Conservation (phyloP, 805 yeast species). For the Cyberlindnera galapagoensis region DNA sequence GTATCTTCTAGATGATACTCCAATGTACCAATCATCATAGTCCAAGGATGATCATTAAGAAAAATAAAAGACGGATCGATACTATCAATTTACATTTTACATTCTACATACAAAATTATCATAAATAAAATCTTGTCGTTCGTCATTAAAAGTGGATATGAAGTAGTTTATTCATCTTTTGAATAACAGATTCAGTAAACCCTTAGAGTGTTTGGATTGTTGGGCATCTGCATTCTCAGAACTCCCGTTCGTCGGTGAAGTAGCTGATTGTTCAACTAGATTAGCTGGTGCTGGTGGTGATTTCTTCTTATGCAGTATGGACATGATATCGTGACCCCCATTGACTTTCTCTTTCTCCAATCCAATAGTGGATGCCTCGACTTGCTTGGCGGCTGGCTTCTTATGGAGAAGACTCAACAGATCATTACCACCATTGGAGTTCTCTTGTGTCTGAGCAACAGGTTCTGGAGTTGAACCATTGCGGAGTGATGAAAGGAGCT, state of each 20-base stretch:
- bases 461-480: too few species aligned
- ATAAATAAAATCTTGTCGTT: too few species aligned
- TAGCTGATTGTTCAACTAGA: slow-evolving; percentile 8
- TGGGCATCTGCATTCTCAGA: neutral
- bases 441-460: neutral
- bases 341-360: too few species aligned
- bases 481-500: too few species aligned
- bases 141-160: too few species aligned
- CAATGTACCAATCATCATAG: too few species aligned
- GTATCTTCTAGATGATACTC: slow-evolving; percentile 46
- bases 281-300: neutral
- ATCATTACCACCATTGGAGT: slow-evolving; percentile 2
- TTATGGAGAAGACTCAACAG: slow-evolving; percentile 6
- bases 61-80: too few species aligned
- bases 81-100: too few species aligned
- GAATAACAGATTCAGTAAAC: slow-evolving; percentile 8
- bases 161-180: slow-evolving; percentile 3
- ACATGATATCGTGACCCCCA: slow-evolving; percentile 6
- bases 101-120: too few species aligned
- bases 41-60: too few species aligned
- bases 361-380: too few species aligned
- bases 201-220: slow-evolving; percentile 3
- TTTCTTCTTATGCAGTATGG: slow-evolving; percentile 8
- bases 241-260: slow-evolving; percentile 17
- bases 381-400: too few species aligned